phyloP scores from a whole-genome alignment of 2,329 filamentous ascomycete genomes.

The Neopestalotiopsis clavispora region DNA sequence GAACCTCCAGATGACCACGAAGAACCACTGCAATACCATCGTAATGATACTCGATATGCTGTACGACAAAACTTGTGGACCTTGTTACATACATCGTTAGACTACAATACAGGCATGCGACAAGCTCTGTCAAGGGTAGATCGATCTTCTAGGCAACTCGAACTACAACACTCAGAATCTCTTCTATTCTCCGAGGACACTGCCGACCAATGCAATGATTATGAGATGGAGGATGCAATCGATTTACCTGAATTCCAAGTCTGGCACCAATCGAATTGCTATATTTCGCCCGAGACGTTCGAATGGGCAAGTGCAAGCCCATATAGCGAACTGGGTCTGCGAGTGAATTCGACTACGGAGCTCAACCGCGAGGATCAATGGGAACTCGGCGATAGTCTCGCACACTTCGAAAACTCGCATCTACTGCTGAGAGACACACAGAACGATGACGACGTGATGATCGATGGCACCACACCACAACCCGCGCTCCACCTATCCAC shows the following conservation, averaged over 20 bases:
- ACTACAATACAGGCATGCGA: conserved; percentile 3
- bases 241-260: background rate
- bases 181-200: background rate
- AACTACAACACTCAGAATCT: conserved; percentile 6
- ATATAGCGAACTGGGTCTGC: background rate
- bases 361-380: background rate
- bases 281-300: background rate
- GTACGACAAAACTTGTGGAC: conserved; percentile 4
- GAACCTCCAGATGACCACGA: background rate
- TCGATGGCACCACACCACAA: background rate
- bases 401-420: background rate
- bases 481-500: background rate
- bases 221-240: background rate
- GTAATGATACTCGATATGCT: background rate
- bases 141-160: background rate
- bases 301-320: background rate
- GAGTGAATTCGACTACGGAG: background rate
- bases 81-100: conserved; percentile 5
- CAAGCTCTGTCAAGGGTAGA: background rate
- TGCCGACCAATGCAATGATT: background rate
- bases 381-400: background rate
- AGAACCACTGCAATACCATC: background rate
- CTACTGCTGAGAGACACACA: background rate
- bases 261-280: background rate
- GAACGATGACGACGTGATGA: background rate